Percentiles rank a stretch among this genome's conserved stretches.
phyloP scores from a whole-genome alignment of 495 filamentous ascomycete genomes.

The Stereocaulon alpinum region DNA sequence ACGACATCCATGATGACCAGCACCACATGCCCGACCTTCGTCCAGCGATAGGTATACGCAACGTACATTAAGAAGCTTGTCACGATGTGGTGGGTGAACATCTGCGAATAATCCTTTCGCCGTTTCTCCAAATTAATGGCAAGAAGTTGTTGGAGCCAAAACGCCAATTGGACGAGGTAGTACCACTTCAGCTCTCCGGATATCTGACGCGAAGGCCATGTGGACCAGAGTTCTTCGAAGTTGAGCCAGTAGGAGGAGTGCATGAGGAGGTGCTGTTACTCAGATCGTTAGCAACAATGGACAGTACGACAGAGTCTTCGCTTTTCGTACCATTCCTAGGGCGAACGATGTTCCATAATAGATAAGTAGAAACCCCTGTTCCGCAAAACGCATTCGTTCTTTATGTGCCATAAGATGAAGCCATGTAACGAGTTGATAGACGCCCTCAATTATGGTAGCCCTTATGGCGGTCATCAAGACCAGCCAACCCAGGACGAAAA shows the following conservation, averaged over 20 bases:
- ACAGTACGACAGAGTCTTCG: not conserved
- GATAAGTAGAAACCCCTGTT: slow-evolving; percentile 81
- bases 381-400: slow-evolving; percentile 68
- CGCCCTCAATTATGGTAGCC: slow-evolving; percentile 60
- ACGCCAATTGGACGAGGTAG: slow-evolving; percentile 80
- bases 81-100: slow-evolving; percentile 90
- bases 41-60: slow-evolving; percentile 76
- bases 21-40: slow-evolving; percentile 79
- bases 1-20: slow-evolving; percentile 90
- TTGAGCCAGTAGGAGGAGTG: slow-evolving; percentile 58
- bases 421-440: slow-evolving; percentile 16
- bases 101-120: slow-evolving; percentile 89
- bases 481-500: slow-evolving; percentile 69
- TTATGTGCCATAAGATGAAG: slow-evolving; percentile 64
- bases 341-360: slow-evolving; percentile 75
- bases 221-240: slow-evolving; percentile 66
- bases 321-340: slow-evolving; percentile 59
- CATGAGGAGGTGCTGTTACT: not conserved
- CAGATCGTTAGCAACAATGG: not conserved
- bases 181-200: slow-evolving; percentile 75
- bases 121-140: slow-evolving; percentile 90
- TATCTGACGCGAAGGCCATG: slow-evolving; percentile 69
- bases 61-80: slow-evolving; percentile 69
- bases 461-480: slow-evolving; percentile 77
- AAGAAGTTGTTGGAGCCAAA: slow-evolving; percentile 89